Evolutionary conservation across 345 rosid genomes (phyloP).

Genomic region (Lepidium aucheri): DNA sequence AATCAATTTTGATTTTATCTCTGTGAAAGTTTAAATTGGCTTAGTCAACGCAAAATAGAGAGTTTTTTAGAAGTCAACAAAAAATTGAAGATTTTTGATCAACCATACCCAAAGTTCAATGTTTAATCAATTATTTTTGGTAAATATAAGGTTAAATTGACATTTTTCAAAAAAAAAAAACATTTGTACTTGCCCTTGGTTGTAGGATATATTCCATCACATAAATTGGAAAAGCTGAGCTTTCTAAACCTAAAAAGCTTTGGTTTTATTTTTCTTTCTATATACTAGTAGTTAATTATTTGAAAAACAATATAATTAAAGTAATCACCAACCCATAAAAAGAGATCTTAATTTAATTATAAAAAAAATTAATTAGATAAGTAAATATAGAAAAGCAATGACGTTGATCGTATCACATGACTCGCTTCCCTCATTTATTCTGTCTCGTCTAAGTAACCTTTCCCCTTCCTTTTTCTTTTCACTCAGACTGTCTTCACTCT

Average conservation of each 20-base stretch:
- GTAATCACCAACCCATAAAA: constrained; percentile 23
- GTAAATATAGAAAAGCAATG: constrained; percentile 3
- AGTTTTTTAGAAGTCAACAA: no score
- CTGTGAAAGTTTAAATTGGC: no score
- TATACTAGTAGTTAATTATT: no score
- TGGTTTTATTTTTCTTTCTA: no score
- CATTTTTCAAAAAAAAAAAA: no score
- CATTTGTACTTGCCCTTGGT: constrained; percentile 11
- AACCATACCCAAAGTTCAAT: no score
- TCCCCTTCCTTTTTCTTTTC: constrained; percentile 12
- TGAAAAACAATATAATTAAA: constrained; percentile 6
- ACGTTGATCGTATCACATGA: constrained; percentile 26
- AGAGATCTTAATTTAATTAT: not conserved
- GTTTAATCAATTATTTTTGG: no score
- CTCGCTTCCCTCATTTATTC: not conserved
- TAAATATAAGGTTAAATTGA: no score
- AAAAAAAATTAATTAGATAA: not conserved
- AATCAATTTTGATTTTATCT: no score
- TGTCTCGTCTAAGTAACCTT: not conserved
- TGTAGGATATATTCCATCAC: constrained; percentile 23
- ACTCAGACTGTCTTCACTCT: constrained; percentile 16
- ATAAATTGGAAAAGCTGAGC: constrained; percentile 12
- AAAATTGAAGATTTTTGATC: no score
- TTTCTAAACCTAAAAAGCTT: not conserved
- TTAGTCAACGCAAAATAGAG: no score